A percentile compares a stretch with the other conserved stretches of the same genome.
These are phyloP conservation scores for Arthrobotrys entomopaga DNA, from an alignment of 2,329 filamentous ascomycete genomes.

Conservation along the genomic window DNA sequence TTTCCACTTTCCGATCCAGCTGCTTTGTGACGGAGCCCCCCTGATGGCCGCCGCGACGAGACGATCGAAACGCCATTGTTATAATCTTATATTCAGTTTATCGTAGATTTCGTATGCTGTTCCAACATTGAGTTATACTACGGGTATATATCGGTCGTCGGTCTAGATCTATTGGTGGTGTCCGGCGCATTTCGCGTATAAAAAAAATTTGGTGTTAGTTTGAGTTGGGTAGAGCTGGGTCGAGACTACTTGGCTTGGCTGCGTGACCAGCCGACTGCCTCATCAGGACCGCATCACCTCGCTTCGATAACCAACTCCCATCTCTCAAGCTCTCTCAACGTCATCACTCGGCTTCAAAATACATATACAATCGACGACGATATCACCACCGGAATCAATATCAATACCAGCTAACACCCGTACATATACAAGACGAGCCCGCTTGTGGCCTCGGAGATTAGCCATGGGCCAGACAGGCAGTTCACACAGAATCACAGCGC, in stretches of 20 bases:
- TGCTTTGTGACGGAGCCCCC: conserved; percentile 42
- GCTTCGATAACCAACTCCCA: not conserved
- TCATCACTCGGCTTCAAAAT: conserved; percentile 11
- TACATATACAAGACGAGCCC: not conserved
- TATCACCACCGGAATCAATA: not conserved
- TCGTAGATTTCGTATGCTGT: not conserved
- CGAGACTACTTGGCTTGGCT: conserved; percentile 25
- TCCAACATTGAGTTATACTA: too few species aligned
- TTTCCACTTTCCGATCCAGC: conserved; percentile 57
- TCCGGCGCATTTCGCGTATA: not conserved
- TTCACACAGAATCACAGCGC: conserved; percentile 74
- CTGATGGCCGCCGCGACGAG: conserved; percentile 28
- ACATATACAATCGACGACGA: not conserved
- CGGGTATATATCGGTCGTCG: not conserved
- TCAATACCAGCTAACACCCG: not conserved
- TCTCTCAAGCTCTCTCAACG: conserved; percentile 16
- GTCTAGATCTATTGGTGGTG: not conserved
- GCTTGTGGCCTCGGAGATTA: not conserved
- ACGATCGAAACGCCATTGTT: conserved; percentile 40
- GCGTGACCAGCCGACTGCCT: conserved; percentile 22
- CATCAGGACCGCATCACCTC: not conserved
- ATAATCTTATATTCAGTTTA: too few species aligned
- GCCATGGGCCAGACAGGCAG: conserved; percentile 74
- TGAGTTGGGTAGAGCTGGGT: too few species aligned
- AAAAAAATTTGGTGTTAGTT: not conserved